Conservation (phyloP, 148 eudicot species). For the Cornus suecica region DNA sequence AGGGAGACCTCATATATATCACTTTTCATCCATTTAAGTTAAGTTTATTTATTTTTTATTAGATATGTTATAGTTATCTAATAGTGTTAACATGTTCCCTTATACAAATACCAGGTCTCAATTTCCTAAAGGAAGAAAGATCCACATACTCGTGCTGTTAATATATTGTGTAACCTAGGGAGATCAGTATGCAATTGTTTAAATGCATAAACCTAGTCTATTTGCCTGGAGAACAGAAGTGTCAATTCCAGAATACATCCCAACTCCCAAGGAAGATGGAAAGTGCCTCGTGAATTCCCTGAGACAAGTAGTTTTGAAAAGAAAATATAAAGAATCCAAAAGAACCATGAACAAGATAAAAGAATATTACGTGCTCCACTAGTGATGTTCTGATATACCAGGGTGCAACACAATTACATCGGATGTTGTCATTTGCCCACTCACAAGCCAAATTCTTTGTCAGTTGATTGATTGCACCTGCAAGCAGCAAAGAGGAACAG, state of each 20-base stretch:
- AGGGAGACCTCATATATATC: too few species aligned
- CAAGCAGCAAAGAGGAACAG: constrained; percentile 11
- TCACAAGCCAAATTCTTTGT: constrained; percentile 83
- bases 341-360: constrained; percentile 4
- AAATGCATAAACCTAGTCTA: not conserved
- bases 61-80: too few species aligned
- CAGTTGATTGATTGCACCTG: constrained; percentile 80
- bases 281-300: not conserved
- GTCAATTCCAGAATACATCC: not conserved
- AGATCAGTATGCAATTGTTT: not conserved
- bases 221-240: not conserved
- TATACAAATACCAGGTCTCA: not conserved
- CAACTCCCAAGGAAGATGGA: too few species aligned
- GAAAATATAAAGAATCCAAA: not conserved
- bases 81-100: not conserved
- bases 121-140: not conserved
- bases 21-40: too few species aligned
- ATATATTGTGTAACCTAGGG: not conserved
- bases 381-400: constrained; percentile 74
- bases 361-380: constrained; percentile 52
- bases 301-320: not conserved
- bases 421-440: constrained; percentile 84
- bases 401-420: constrained; percentile 69
- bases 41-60: too few species aligned
- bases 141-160: too few species aligned